A percentile compares a stretch with the other conserved stretches of the same genome.
Evolutionary conservation across 306 rosid species (phyloP).

Genomic region (Vigna radiata): DNA sequence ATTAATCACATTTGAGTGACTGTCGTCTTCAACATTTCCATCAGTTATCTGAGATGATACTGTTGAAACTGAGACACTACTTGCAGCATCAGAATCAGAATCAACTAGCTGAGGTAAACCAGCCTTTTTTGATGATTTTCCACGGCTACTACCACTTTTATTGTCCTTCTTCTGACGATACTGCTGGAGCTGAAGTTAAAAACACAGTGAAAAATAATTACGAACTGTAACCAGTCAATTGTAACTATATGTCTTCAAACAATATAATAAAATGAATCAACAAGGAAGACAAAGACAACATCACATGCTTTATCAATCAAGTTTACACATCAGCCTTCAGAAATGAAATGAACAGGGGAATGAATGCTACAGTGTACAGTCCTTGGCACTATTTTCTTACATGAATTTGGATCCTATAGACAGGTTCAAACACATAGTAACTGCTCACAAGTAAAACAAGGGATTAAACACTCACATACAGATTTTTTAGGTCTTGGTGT

Average conservation of each 20-base stretch:
- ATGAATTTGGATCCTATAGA: not conserved
- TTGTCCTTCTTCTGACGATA: conserved; percentile 89
- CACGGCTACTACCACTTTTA: conserved; percentile 78
- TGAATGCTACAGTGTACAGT: conserved; percentile 18
- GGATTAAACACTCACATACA: not conserved
- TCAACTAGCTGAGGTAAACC: conserved; percentile 60
- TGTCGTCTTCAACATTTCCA: conserved; percentile 53
- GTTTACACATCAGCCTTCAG: conserved; percentile 8
- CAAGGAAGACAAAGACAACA: conserved; percentile 14
- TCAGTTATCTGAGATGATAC: conserved; percentile 51
- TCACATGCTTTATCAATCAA: conserved; percentile 1
- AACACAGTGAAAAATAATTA: conserved; percentile 35
- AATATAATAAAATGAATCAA: not conserved
- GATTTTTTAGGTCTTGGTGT: not conserved
- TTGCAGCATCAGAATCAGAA: conserved; percentile 59
- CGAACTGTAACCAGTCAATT: conserved; percentile 39
- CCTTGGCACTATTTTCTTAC: conserved; percentile 12
- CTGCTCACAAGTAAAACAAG: conserved; percentile 19
- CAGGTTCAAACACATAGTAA: not conserved
- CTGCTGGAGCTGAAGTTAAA: conserved; percentile 77
- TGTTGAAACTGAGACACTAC: conserved; percentile 42
- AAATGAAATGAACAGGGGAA: conserved; percentile 24
- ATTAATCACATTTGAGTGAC: conserved; percentile 43
- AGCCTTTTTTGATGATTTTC: conserved; percentile 70
- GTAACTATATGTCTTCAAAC: not conserved